Evolutionary conservation across 2,329 filamentous ascomycete species (phyloP), one percentile per base, ranked within the genome.

Genomic region (Trichoderma lentiforme): DNA sequence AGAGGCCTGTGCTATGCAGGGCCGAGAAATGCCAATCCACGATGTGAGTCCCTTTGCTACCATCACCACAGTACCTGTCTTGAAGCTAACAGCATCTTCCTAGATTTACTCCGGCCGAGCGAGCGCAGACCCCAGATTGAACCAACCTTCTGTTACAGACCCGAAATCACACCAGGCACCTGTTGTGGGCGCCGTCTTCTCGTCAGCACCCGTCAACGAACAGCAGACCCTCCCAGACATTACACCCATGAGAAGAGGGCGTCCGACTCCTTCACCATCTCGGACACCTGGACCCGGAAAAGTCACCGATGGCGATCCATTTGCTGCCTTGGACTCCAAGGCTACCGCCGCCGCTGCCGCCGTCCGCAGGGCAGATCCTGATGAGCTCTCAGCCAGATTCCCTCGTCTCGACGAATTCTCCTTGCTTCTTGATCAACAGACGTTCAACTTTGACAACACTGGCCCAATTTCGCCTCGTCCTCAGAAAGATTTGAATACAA

Each of bases 381-480:
- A 98, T 75, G 95, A 98, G 78, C 84, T 98, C 30, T 94, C 95
- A 0, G 87, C 90, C 32, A 89, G 92, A 67, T 99, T 98, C 76
- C 96, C 96, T 0, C 95, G 93, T 6, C 85, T 99, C 28, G 95
- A 98, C 77, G 93, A 98, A 76, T 99, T 99, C 78, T 91, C 95
- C 3, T 85, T 99, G 21, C 84, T 98, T 58, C 94, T 97, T 76
- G 94, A 98, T 74, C 89, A 93, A 73, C 92, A 93, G 3, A 95
- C 93, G 73, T 98, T 98, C 76, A 91, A 93, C 72, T 83, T 85
- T 15, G 80, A 85, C n/a, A 81, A 84, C 7, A 84, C 86, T 43
- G 39, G 39, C 28, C 81, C 83, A 51, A 80, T 84, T 12, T 81
- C 83, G 53, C 81, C 88, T 34, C 79, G 87, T 36, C 85, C 86